Conservation (phyloP, 2,329 filamentous ascomycete genomes). For the Sporothrix curviconia region DNA sequence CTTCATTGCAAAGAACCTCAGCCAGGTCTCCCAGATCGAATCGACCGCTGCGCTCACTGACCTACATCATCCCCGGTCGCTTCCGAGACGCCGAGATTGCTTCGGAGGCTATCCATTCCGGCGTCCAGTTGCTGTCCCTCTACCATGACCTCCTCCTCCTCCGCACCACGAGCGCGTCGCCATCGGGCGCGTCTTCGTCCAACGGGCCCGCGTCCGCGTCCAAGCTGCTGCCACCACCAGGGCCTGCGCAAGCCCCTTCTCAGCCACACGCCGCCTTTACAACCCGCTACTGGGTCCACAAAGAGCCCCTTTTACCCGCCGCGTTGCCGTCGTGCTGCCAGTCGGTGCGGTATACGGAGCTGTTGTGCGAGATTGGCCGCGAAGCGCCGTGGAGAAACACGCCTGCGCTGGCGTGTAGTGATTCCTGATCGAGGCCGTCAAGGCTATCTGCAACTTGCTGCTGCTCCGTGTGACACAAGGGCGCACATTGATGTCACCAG, state of each 20-base stretch:
- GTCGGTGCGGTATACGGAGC: constrained; percentile 88
- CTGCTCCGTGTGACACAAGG: constrained; percentile 77
- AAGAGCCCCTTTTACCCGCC: constrained; percentile 65
- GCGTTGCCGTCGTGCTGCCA: constrained; percentile 77
- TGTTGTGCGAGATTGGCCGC: constrained; percentile 98
- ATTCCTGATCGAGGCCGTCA: constrained; percentile 78
- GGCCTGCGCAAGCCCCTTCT: constrained; percentile 2
- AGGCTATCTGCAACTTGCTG: constrained; percentile 75
- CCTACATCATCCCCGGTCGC: constrained; percentile 89
- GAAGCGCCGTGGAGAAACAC: constrained; percentile 76
- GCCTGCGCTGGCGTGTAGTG: constrained; percentile 76
- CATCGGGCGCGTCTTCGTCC: constrained; percentile 21
- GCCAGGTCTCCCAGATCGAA: constrained; percentile 91
- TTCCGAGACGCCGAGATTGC: constrained; percentile 91
- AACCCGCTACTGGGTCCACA: constrained; percentile 60
- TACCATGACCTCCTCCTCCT: constrained; percentile 88
- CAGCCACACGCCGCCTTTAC: constrained; percentile 58
- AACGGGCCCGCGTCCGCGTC: constrained; percentile 32
- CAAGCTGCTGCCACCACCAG: constrained; percentile 35
- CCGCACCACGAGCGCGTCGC: constrained; percentile 26
- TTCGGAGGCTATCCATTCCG: constrained; percentile 84
- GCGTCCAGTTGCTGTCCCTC: constrained; percentile 80
- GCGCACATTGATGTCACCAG: constrained; percentile 73
- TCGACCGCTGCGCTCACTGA: constrained; percentile 84
- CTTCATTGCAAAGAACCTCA: constrained; percentile 91